phyloP scores from a whole-genome alignment of 176 grass and related monocot genomes.

The Oryza officinalis region DNA sequence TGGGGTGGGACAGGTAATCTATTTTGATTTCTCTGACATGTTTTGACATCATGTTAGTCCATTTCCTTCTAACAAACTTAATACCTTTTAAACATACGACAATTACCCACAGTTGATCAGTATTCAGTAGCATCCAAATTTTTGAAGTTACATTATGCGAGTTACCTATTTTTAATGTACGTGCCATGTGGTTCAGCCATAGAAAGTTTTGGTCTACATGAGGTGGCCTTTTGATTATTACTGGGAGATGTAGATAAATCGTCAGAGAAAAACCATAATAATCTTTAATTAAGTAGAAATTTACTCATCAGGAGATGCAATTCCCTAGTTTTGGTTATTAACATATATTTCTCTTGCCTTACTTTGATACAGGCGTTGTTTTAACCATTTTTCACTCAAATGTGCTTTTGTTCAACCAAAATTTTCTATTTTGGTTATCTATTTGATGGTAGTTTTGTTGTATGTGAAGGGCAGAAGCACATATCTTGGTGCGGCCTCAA shows the following conservation, averaged over 20 bases:
- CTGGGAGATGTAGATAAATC: background rate
- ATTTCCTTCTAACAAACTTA: background rate
- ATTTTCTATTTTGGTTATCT: background rate
- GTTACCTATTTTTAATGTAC: background rate
- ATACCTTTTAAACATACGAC: background rate
- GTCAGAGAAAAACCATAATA: background rate
- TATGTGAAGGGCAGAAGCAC: slow-evolving; percentile 71
- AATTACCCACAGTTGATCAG: background rate
- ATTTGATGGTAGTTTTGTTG: slow-evolving; percentile 27
- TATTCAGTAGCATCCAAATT: slow-evolving; percentile 11
- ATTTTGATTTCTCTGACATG: background rate
- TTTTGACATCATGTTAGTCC: slow-evolving; percentile 2
- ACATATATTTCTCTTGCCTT: slow-evolving; percentile 9
- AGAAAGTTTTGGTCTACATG: background rate
- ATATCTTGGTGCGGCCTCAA: slow-evolving; percentile 81
- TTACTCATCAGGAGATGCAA: background rate
- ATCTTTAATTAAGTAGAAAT: background rate
- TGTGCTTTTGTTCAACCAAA: background rate
- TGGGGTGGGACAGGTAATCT: slow-evolving; percentile 40
- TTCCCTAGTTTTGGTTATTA: slow-evolving; percentile 8
- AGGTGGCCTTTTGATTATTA: slow-evolving; percentile 23
- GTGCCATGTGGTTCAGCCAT: background rate
- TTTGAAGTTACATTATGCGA: background rate
- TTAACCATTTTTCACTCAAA: slow-evolving; percentile 16
- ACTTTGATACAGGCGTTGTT: background rate